phyloP scores from a whole-genome alignment of 2,329 filamentous ascomycete genomes.

The Trichoderma pleuroti region DNA sequence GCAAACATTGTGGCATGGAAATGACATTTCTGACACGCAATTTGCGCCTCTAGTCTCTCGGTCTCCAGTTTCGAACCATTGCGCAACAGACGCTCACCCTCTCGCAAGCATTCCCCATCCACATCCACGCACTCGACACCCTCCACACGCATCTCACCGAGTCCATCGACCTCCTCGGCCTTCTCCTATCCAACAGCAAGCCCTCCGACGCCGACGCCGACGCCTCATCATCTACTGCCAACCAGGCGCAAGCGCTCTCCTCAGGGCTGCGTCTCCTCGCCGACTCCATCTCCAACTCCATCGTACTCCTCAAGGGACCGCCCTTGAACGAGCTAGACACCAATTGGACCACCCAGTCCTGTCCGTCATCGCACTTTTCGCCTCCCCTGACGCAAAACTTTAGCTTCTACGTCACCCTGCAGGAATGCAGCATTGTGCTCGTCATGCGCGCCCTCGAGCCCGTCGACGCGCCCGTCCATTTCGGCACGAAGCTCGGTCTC shows the following conservation, averaged over 20 bases:
- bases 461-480: conserved; percentile 56
- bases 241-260: conserved; percentile 55
- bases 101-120: conserved; percentile 48
- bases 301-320: conserved; percentile 54
- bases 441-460: conserved; percentile 68
- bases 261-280: conserved; percentile 55
- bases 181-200: conserved; percentile 53
- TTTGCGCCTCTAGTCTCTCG: conserved; percentile 56
- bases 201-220: background rate
- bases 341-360: conserved; percentile 44
- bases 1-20: background rate
- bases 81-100: conserved; percentile 49
- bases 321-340: conserved; percentile 39
- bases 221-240: conserved; percentile 51
- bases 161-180: conserved; percentile 76
- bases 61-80: conserved; percentile 71
- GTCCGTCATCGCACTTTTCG: conserved; percentile 42
- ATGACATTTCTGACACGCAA: background rate
- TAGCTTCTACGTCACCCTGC: conserved; percentile 69
- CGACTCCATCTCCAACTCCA: conserved; percentile 51
- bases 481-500: conserved; percentile 64
- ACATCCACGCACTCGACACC: conserved; percentile 66
- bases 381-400: conserved; percentile 55
- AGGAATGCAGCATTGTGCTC: conserved; percentile 67
- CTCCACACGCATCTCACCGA: conserved; percentile 77